A percentile compares a stretch with the other conserved stretches of the same genome.
phyloP scores from a whole-genome alignment of 768 basidiomycete species.

The Omphalotus guepiniiformis region DNA sequence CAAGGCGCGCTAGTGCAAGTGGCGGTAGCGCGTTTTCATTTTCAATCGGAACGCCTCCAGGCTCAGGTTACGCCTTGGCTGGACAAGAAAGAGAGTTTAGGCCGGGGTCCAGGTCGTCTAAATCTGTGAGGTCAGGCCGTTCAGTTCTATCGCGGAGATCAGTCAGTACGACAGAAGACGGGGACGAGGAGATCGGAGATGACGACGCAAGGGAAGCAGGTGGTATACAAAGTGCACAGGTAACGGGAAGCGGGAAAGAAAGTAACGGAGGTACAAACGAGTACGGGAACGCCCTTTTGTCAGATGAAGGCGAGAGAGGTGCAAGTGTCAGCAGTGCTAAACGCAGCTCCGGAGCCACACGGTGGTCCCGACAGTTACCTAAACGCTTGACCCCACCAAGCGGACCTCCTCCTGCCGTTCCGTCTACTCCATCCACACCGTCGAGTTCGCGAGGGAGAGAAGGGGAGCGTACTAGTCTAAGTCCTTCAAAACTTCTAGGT shows the following conservation, averaged over 20 bases:
- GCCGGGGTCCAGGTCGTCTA: constrained; percentile 1
- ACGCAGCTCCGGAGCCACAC: constrained; percentile 10
- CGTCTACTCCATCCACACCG: constrained; percentile 18
- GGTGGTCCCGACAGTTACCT: constrained; percentile 58
- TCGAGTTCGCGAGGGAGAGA: not conserved
- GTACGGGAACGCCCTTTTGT: not conserved
- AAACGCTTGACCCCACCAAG: constrained; percentile 53
- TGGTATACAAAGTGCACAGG: no score
- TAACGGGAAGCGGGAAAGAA: not conserved
- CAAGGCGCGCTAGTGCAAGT: not conserved
- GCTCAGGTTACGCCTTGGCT: not conserved
- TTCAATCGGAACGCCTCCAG: constrained; percentile 6
- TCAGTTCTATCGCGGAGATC: not conserved
- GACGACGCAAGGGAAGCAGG: no score
- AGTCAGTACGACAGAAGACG: constrained; percentile 3
- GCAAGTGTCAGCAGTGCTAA: constrained; percentile 1
- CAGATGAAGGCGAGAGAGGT: constrained; percentile 5
- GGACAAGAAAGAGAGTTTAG: constrained; percentile 2
- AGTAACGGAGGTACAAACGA: constrained; percentile 3
- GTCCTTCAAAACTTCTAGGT: not conserved
- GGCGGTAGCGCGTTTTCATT: constrained; percentile 1
- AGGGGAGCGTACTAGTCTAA: not conserved
- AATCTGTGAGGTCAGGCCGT: not conserved
- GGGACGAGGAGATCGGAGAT: not conserved
- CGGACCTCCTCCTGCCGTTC: constrained; percentile 54